Percentiles rank a stretch among this genome's conserved stretches.
Conservation (phyloP, 768 basidiomycete genomes). For the Xerocomus potaroensis region DNA sequence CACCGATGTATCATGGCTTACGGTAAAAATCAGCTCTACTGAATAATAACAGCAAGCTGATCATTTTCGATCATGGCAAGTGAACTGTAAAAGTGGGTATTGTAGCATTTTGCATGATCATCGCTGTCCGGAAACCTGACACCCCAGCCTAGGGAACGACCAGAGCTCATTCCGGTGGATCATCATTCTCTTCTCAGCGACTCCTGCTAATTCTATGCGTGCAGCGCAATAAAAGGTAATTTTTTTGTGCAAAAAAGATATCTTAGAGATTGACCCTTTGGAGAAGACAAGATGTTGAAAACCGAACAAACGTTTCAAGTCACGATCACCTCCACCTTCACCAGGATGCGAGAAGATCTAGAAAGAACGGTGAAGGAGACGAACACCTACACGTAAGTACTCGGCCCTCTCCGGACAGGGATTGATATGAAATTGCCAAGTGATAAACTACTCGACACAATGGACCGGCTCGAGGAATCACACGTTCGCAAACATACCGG, state of each 20-base stretch:
- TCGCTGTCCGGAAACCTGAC: neutral
- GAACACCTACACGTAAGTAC: slow-evolving; percentile 24
- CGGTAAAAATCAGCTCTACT: slow-evolving; percentile 11
- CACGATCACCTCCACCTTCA: slow-evolving; percentile 17
- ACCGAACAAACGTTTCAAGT: slow-evolving; percentile 21
- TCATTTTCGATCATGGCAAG: neutral
- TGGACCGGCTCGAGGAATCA: slow-evolving; percentile 22
- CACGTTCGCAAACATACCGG: slow-evolving; percentile 13
- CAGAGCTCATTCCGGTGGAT: slow-evolving; percentile 12
- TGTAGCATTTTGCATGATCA: too few species aligned
- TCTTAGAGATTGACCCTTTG: neutral
- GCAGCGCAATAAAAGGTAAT: slow-evolving; percentile 16
- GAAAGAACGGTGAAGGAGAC: slow-evolving; percentile 22
- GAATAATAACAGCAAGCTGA: slow-evolving; percentile 3
- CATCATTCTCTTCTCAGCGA: neutral
- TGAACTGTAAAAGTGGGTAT: slow-evolving; percentile 19
- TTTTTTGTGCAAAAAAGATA: neutral
- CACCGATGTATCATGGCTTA: slow-evolving; percentile 10
- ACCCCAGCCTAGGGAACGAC: slow-evolving; percentile 10
- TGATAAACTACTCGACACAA: slow-evolving; percentile 13
- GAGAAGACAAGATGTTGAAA: slow-evolving; percentile 10
- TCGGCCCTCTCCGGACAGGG: neutral
- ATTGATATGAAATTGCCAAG: slow-evolving; percentile 9
- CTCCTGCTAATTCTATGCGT: neutral
- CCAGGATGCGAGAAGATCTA: slow-evolving; percentile 8